phyloP scores from a whole-genome alignment of 2,329 filamentous ascomycete species.

The Gyromitra esculenta region DNA sequence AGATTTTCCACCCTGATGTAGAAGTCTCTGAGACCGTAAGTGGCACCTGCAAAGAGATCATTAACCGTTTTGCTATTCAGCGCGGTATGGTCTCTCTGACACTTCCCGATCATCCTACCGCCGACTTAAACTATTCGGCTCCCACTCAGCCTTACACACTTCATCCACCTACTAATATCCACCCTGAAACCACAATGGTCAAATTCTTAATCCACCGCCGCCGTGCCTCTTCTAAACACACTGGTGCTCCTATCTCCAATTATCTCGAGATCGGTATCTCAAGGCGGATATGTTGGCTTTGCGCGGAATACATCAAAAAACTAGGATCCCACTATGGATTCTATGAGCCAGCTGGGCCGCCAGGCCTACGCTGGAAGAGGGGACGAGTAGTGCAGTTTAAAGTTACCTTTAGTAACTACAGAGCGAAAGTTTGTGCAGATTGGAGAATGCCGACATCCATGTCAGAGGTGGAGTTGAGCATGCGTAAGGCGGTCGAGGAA shows the following conservation, averaged over 20 bases:
- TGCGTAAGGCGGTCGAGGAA: not conserved
- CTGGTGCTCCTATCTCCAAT: not conserved
- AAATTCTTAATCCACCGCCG: not conserved
- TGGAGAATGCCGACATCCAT: not conserved
- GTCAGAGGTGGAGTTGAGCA: not conserved
- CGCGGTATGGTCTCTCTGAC: not conserved
- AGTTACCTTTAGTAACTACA: not conserved
- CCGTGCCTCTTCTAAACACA: not conserved
- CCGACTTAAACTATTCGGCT: not conserved
- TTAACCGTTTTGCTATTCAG: not conserved
- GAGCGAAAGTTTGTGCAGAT: not conserved
- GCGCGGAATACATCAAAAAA: not conserved
- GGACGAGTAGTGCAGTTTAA: not conserved
- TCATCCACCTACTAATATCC: not conserved
- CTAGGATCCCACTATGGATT: not conserved
- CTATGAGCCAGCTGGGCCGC: not conserved
- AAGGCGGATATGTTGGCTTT: conserved; percentile 1
- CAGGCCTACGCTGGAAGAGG: not conserved
- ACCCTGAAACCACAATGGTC: not conserved
- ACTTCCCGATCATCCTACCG: not conserved
- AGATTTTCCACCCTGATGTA: not conserved
- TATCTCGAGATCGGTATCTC: not conserved
- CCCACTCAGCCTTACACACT: not conserved
- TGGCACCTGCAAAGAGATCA: not conserved
- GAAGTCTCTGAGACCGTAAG: not conserved